Base-by-base conservation (phyloP, 2,329 filamentous ascomycete species). In the Penicillium concentricum region DNA sequence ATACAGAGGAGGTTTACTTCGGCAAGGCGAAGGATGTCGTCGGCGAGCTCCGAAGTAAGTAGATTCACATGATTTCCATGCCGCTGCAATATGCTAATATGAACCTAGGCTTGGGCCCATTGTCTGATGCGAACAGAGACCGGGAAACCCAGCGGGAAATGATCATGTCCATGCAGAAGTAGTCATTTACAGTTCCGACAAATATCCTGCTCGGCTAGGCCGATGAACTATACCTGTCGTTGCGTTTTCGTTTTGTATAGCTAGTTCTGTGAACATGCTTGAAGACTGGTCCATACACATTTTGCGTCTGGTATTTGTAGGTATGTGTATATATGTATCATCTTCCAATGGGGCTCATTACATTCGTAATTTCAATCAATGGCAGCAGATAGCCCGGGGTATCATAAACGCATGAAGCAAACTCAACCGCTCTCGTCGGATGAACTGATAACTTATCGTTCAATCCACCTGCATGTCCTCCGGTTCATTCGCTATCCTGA, bases 1-100 rank as follows among this genome's bases (percentile, higher is more conserved):
- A 63, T 48, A 51, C 66, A 82, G 81, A 99, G 81, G 94, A 99
- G 78, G 94, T 99, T 48, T 99, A 99, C 79, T 99, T 99, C 78
- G 94, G 94, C 72, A 99, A 99, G 82, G 93, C 94, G 54, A 97
- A 96, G 84, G 94, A 99, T 76, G 92, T 99, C 3, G 93, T 99
- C 4, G 94, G 93, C 54, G 93, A 99, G 74, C 78, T 99, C 76
- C 84, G 94, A 74, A 97, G 92, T 82, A 78, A 75, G 79, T 70
- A 56, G 28, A 34, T 47, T 9, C 24, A 35, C 26, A 8, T 13
- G 32, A 18, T 52, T 5, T 18, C 8, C 2, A 13, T 16, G 1
- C 9, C 18, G 6, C 6, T 26, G 5, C 18, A 46, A 62, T 38
- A 58, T 66, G 54, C 69, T 54, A 30, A 49, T 26, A 15, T 56